Base-by-base conservation (phyloP, 2,329 filamentous ascomycete genomes). In the Beauveria medogensis region DNA sequence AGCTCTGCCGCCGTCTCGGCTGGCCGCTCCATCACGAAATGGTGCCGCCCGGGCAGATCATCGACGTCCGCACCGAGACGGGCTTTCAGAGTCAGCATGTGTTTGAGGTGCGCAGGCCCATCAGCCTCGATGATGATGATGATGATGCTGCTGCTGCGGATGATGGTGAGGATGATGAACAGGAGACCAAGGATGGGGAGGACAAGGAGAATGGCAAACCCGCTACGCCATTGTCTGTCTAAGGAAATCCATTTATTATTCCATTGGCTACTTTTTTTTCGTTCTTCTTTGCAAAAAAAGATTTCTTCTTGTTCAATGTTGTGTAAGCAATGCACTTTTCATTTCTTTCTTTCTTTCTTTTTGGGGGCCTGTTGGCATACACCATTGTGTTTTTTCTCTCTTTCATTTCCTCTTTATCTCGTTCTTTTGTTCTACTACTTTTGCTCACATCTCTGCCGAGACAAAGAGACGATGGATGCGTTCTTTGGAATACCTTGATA, bases 11-110 rank as follows among this genome's bases (percentile, higher is more conserved):
- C 50, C 84, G 90, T 14, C 86, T 90, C 1, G 89, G 88, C 3
- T 97, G 94, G 94, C 78, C 85, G 7, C 74, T 96, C 58, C 71
- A 83, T 50, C 92, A 97, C 69, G 87, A 91, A 65, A 96, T 96
- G 90, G 82, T 94, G 62, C 86, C 87, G n/a, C 73, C 80, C 9
- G 78, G 82, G 40, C 85, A 91, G 72, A 74, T 78, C 61, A 78
- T 91, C 20, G 76, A 84, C 26, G 79, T 91, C 48, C 78, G 59
- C 28, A 66, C 68, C 12, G 69, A 73, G 60, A 65, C 69, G 16
- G 73, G 72, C 44, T 71, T 67, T 60, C 67, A 66, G 61, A 76
- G 72, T 62, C 71, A 74, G n/a, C 74, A 77, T 48, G 46, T 71
- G 20, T 77, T 77, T 63, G 69, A 72, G 52, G 67, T 68, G 6